A percentile compares a stretch with the other conserved stretches of the same genome.
phyloP scores from a whole-genome alignment of 2,329 filamentous ascomycete genomes.

The Sclerotinia spermophila region DNA sequence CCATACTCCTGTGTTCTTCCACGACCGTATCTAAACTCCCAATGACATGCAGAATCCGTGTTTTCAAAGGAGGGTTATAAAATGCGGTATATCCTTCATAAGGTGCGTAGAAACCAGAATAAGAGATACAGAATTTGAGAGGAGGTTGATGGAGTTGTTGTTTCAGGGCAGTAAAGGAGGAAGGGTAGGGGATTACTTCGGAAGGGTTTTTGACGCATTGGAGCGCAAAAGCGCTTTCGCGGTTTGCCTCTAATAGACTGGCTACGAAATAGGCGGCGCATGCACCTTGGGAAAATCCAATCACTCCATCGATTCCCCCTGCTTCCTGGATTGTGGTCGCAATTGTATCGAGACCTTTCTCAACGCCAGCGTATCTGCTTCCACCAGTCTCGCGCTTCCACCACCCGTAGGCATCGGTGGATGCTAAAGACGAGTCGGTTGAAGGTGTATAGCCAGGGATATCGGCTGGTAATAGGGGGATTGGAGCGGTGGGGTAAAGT shows the following conservation, averaged over 20 bases:
- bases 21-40: slow-evolving; percentile 86
- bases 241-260: slow-evolving; percentile 60
- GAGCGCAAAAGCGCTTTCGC: slow-evolving; percentile 45
- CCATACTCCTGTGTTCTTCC: slow-evolving; percentile 67
- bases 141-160: slow-evolving; percentile 45
- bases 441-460: slow-evolving; percentile 61
- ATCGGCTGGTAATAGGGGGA: slow-evolving; percentile 58
- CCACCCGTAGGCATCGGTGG: slow-evolving; percentile 70
- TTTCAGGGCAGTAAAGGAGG: slow-evolving; percentile 42
- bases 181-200: slow-evolving; percentile 49
- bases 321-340: slow-evolving; percentile 58
- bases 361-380: slow-evolving; percentile 63
- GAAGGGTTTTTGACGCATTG: slow-evolving; percentile 30
- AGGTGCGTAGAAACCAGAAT: slow-evolving; percentile 71
- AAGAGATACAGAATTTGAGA: slow-evolving; percentile 69
- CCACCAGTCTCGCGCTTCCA: slow-evolving; percentile 67
- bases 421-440: slow-evolving; percentile 40
- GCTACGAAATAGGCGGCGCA: slow-evolving; percentile 70
- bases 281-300: slow-evolving; percentile 81
- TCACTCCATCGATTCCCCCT: slow-evolving; percentile 70
- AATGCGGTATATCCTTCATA: slow-evolving; percentile 61
- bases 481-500: slow-evolving; percentile 67
- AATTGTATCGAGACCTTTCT: slow-evolving; percentile 62
- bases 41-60: slow-evolving; percentile 76
- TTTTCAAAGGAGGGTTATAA: slow-evolving; percentile 71